phyloP scores from a whole-genome alignment of 2,329 filamentous ascomycete genomes.

The Nigrograna mackinnonii region DNA sequence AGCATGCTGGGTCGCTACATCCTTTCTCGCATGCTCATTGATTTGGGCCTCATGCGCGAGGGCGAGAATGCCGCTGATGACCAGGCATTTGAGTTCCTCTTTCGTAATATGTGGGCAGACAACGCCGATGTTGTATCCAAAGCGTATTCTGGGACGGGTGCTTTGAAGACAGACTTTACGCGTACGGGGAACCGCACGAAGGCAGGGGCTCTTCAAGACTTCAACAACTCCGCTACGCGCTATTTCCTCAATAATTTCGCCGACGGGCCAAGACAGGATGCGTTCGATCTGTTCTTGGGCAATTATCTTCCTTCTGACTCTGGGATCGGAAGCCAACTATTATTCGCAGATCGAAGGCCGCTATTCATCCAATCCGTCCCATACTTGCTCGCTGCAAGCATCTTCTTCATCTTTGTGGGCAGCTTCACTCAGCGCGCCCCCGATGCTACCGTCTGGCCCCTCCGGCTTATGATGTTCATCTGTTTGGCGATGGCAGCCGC shows the following conservation, averaged over 20 bases:
- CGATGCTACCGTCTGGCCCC: slow-evolving; percentile 75
- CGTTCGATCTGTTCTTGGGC: slow-evolving; percentile 92
- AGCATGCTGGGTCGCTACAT: slow-evolving; percentile 93
- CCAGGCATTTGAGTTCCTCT: slow-evolving; percentile 80
- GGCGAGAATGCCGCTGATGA: slow-evolving; percentile 83
- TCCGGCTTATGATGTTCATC: slow-evolving; percentile 80
- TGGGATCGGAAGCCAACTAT: slow-evolving; percentile 69
- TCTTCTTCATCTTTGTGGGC: slow-evolving; percentile 81
- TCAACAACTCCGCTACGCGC: slow-evolving; percentile 83
- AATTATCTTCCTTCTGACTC: slow-evolving; percentile 76
- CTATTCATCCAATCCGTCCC: slow-evolving; percentile 91
- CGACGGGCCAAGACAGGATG: slow-evolving; percentile 92
- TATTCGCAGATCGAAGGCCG: slow-evolving; percentile 85
- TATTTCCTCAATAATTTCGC: slow-evolving; percentile 94
- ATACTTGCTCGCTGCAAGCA: slow-evolving; percentile 82
- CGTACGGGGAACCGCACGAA: slow-evolving; percentile 89
- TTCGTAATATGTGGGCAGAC: slow-evolving; percentile 98
- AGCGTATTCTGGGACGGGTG: slow-evolving; percentile 93
- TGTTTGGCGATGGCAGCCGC: slow-evolving; percentile 74
- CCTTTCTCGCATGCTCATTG: slow-evolving; percentile 84
- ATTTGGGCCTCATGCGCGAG: slow-evolving; percentile 75
- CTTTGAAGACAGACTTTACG: slow-evolving; percentile 97
- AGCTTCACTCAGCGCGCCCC: slow-evolving; percentile 72
- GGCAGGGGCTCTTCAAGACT: slow-evolving; percentile 81
- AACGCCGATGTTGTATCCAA: slow-evolving; percentile 95